These are phyloP conservation scores for Hypholoma fasciculare DNA, from an alignment of 768 basidiomycete genomes.

Conservation along the genomic window DNA sequence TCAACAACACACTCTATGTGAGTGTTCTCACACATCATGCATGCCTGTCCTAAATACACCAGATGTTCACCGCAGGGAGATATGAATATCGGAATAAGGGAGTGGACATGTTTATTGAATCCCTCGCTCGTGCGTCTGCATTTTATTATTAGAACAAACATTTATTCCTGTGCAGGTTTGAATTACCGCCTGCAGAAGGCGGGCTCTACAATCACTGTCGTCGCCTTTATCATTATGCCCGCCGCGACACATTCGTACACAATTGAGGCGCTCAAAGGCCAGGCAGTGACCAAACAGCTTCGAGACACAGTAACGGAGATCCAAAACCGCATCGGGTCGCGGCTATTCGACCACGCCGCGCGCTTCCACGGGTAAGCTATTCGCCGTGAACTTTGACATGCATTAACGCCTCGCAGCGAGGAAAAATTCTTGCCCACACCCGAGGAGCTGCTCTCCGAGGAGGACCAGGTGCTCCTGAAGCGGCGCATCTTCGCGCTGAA, in stretches of 20 bases:
- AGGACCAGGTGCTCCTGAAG: conserved; percentile 94
- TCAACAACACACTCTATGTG: conserved; percentile 88
- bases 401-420: conserved; percentile 44
- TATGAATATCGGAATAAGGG: conserved; percentile 99
- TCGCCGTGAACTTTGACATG: neutral
- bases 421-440: conserved; percentile 73
- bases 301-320: conserved; percentile 96
- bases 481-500: conserved; percentile 96
- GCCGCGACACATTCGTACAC: conserved; percentile 96
- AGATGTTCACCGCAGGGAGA: conserved; percentile 99
- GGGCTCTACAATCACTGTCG: conserved; percentile 79
- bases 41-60: conserved; percentile 5
- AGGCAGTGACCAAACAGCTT: conserved; percentile 96
- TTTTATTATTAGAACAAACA: neutral
- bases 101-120: conserved; percentile 99
- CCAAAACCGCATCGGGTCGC: conserved; percentile 87
- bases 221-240: conserved; percentile 99
- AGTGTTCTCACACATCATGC: conserved; percentile 21
- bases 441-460: conserved; percentile 78
- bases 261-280: conserved; percentile 92
- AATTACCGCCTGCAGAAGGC: conserved; percentile 54
- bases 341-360: conserved; percentile 93
- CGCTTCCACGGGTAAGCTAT: conserved; percentile 82
- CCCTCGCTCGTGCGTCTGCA: conserved; percentile 72
- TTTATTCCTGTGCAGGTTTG: conserved; percentile 31